These are phyloP conservation scores for Sanchytrium tribonematis DNA, from an alignment of 371 early-diverging fungal species.

Conservation along the genomic window DNA sequence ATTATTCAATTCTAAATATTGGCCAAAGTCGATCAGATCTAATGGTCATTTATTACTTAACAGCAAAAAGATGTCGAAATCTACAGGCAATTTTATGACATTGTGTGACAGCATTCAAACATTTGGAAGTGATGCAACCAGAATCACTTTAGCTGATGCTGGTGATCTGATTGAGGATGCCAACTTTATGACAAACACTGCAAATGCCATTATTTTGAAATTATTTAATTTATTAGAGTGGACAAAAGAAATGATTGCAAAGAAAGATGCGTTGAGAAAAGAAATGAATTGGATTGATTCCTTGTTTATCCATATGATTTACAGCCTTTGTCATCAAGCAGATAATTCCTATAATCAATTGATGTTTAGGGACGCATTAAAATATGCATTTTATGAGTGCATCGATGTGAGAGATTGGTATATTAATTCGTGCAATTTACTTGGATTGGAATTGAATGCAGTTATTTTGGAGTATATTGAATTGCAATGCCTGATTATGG, in stretches of 20 bases:
- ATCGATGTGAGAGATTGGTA: constrained; percentile 70
- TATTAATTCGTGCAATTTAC: constrained; percentile 37
- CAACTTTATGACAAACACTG: constrained; percentile 90
- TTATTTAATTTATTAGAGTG: constrained; percentile 73
- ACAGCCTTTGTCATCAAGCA: constrained; percentile 16
- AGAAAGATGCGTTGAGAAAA: neutral
- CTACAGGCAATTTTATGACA: constrained; percentile 96
- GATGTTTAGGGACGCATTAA: constrained; percentile 79
- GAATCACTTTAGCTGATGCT: constrained; percentile 78
- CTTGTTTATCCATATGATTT: constrained; percentile 8
- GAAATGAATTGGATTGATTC: constrained; percentile 7
- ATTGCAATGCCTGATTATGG: constrained; percentile 44
- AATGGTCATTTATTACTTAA: constrained; percentile 97
- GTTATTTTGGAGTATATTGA: constrained; percentile 48
- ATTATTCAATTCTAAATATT: constrained; percentile 68
- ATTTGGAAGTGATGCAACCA: constrained; percentile 92
- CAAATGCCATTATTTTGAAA: constrained; percentile 83
- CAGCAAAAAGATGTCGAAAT: constrained; percentile 97
- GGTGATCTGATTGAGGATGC: constrained; percentile 96
- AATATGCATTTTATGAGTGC: constrained; percentile 76
- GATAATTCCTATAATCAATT: constrained; percentile 47
- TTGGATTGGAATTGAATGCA: constrained; percentile 28
- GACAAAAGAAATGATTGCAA: constrained; percentile 29
- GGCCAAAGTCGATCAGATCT: constrained; percentile 75
- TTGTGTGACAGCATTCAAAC: constrained; percentile 51